Percentiles rank a stretch among this genome's conserved stretches.
Conservation (phyloP, 345 rosid genomes). For the Lepidium aucheri region DNA sequence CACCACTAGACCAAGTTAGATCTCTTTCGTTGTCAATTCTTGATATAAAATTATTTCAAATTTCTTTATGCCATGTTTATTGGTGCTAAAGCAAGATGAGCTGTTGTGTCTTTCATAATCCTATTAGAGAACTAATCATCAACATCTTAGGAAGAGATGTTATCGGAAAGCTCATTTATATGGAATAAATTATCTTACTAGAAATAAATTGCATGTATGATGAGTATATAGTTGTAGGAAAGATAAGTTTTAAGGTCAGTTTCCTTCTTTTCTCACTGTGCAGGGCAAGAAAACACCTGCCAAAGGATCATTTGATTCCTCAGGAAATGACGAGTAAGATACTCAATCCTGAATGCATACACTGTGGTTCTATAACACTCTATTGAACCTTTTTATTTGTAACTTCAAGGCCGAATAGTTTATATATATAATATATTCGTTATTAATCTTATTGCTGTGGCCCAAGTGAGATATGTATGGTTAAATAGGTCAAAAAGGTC, state of each 20-base stretch:
- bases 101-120: not conserved
- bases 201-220: not conserved
- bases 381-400: not conserved
- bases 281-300: constrained; percentile 55
- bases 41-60: not conserved
- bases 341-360: constrained; percentile 4
- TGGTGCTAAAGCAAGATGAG: not conserved
- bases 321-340: constrained; percentile 97
- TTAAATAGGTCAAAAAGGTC: not conserved
- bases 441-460: not conserved
- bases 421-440: not conserved
- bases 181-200: not conserved
- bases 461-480: not conserved
- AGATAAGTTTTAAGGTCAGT: not conserved
- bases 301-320: constrained; percentile 79
- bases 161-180: not conserved
- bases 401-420: not conserved
- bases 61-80: not conserved
- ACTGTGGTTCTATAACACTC: not conserved
- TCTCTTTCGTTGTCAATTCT: not conserved
- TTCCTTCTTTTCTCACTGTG: not conserved
- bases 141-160: not conserved
- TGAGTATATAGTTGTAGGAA: not conserved
- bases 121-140: not conserved
- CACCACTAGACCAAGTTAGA: not conserved